Evolutionary conservation across 1,284 basidiomycete species (phyloP).

Genomic region (Mycena citricolor): DNA sequence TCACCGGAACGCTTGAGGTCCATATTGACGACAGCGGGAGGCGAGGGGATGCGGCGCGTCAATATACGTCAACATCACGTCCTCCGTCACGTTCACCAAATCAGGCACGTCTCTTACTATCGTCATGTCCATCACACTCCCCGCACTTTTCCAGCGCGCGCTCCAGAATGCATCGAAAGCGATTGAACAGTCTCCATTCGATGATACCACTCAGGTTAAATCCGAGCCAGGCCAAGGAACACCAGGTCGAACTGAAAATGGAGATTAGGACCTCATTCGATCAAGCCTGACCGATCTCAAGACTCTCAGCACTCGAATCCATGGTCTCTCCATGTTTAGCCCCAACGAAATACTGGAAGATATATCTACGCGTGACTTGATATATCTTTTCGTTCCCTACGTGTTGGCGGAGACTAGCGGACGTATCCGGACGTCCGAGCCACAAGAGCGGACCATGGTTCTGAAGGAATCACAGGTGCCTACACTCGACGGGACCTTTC

Average conservation of each 20-base stretch:
- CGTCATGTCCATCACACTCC: constrained; percentile 18
- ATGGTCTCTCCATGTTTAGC: constrained; percentile 75
- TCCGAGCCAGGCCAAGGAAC: no score
- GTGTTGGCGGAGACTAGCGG: constrained; percentile 72
- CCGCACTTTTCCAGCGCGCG: constrained; percentile 16
- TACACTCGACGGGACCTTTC: constrained; percentile 3
- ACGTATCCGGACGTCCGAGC: constrained; percentile 58
- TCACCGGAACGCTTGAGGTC: constrained; percentile 17
- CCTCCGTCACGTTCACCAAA: no score
- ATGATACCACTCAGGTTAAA: constrained; percentile 20
- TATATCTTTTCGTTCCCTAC: constrained; percentile 80
- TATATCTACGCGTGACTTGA: constrained; percentile 76
- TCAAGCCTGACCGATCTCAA: constrained; percentile 54
- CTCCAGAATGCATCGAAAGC: constrained; percentile 20
- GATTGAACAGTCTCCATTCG: constrained; percentile 19
- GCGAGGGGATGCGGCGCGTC: neutral
- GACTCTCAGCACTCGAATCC: constrained; percentile 48
- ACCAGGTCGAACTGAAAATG: no score
- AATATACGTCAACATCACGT: neutral
- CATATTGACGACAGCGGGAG: no score
- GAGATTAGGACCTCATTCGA: constrained; percentile 63
- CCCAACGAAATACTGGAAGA: constrained; percentile 86
- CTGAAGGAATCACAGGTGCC: constrained; percentile 61
- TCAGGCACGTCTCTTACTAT: neutral
- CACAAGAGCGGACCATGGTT: constrained; percentile 56